Conservation (phyloP, 1,139 yeast genomes). For the Magnusiomyces suaveolens region DNA sequence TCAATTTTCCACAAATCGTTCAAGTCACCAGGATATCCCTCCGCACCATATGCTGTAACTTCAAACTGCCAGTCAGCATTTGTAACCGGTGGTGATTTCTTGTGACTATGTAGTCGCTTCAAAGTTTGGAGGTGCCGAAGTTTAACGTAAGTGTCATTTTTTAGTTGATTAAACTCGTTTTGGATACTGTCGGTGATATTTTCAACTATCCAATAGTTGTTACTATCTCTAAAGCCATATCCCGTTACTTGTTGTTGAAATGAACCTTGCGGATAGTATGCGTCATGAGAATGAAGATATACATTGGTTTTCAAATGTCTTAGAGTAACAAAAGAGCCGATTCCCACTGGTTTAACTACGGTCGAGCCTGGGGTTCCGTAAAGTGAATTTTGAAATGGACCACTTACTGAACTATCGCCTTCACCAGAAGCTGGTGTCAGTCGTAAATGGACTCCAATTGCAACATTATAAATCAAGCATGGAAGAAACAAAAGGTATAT, state of each 20-base stretch:
- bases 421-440: conserved; percentile 41
- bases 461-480: conserved; percentile 38
- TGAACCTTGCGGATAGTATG: conserved; percentile 46
- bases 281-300: conserved; percentile 60
- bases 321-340: conserved; percentile 57
- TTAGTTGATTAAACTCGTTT: conserved; percentile 32
- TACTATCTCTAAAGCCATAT: conserved; percentile 42
- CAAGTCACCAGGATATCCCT: conserved; percentile 26
- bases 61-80: conserved; percentile 74
- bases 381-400: conserved; percentile 49
- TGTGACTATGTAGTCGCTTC: conserved; percentile 46
- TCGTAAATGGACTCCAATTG: conserved; percentile 44
- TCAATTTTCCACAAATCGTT: conserved; percentile 27
- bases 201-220: conserved; percentile 64
- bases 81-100: conserved; percentile 60
- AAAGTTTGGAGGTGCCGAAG: conserved; percentile 56
- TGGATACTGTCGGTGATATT: conserved; percentile 14
- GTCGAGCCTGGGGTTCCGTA: conserved; percentile 35
- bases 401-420: conserved; percentile 44
- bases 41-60: conserved; percentile 56
- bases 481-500: conserved; percentile 42
- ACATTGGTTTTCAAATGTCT: conserved; percentile 55
- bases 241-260: conserved; percentile 61
- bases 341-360: conserved; percentile 44
- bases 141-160: conserved; percentile 44